Conservation (phyloP, 2,329 filamentous ascomycete genomes). For the Aspergillus ibericus region DNA sequence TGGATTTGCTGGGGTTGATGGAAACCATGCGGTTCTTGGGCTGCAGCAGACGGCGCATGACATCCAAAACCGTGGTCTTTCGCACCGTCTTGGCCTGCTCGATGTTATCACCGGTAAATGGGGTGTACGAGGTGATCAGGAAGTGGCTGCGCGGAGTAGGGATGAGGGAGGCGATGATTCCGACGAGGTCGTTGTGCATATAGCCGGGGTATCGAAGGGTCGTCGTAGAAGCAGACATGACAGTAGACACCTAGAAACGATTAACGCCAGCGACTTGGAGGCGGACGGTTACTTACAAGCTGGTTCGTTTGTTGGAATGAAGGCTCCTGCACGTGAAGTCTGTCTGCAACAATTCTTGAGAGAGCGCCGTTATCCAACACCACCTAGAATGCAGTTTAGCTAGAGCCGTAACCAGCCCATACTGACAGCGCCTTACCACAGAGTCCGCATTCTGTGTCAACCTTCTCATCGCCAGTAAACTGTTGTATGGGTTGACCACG, state of each 20-base stretch:
- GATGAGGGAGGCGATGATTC: slow-evolving; percentile 92
- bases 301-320: slow-evolving; percentile 98
- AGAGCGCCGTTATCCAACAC: slow-evolving; percentile 95
- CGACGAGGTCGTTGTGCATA: slow-evolving; percentile 99
- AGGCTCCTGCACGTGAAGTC: slow-evolving; percentile 90
- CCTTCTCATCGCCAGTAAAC: slow-evolving; percentile 83
- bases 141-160: slow-evolving; percentile 97
- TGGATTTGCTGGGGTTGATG: slow-evolving; percentile 90
- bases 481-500: slow-evolving; percentile 98
- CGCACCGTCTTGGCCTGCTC: slow-evolving; percentile 96
- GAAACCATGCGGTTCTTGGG: slow-evolving; percentile 99
- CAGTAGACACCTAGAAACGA: slow-evolving; percentile 70
- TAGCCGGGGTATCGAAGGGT: slow-evolving; percentile 96
- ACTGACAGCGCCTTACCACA: slow-evolving; percentile 58
- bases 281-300: slow-evolving; percentile 56
- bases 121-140: slow-evolving; percentile 97
- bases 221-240: slow-evolving; percentile 98
- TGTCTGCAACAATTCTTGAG: slow-evolving; percentile 88
- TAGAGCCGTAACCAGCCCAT: not conserved
- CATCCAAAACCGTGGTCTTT: slow-evolving; percentile 95
- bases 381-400: slow-evolving; percentile 50
- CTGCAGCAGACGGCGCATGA: slow-evolving; percentile 92
- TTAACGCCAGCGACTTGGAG: slow-evolving; percentile 2
- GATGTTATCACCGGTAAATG: slow-evolving; percentile 93
- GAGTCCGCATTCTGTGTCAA: slow-evolving; percentile 96